Conservation (phyloP, 2,329 filamentous ascomycete species). For the Penicillium sp. region DNA sequence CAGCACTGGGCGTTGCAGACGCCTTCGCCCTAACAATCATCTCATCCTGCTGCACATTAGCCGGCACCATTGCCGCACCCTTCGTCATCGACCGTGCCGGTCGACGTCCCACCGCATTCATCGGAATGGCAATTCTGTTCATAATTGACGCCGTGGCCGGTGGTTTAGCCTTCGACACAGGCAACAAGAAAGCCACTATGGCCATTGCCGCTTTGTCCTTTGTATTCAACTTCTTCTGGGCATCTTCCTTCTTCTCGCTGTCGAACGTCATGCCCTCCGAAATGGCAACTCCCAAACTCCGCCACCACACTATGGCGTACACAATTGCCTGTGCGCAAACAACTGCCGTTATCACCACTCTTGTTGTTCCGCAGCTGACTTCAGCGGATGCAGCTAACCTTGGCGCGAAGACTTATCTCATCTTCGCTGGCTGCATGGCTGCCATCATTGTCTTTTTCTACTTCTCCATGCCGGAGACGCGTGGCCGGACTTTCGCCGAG, state of each 20-base stretch:
- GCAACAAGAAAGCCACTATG: conserved; percentile 21
- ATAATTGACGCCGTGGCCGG: conserved; percentile 34
- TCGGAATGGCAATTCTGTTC: conserved; percentile 34
- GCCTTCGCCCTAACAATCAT: conserved; percentile 36
- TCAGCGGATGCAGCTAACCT: conserved; percentile 32
- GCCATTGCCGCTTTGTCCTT: conserved; percentile 34
- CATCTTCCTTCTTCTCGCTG: conserved; percentile 36
- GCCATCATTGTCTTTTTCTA: conserved; percentile 28
- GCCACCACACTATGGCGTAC: conserved; percentile 38
- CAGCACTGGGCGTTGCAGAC: conserved; percentile 31
- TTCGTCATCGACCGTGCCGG: conserved; percentile 35
- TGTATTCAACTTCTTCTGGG: conserved; percentile 39
- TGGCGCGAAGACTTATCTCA: conserved; percentile 33
- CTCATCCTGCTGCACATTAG: conserved; percentile 34
- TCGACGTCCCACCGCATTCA: conserved; percentile 34
- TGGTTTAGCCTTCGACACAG: conserved; percentile 29
- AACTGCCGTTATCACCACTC: conserved; percentile 40
- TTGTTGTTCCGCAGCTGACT: conserved; percentile 36
- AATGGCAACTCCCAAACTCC: conserved; percentile 36
- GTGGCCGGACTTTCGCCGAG: conserved; percentile 30
- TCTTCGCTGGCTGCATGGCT: conserved; percentile 34
- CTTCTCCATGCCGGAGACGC: conserved; percentile 31
- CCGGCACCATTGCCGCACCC: conserved; percentile 35
- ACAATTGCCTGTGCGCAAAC: conserved; percentile 35
- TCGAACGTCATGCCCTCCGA: conserved; percentile 34